phyloP scores from a whole-genome alignment of 208 protist genomes.

The Phytomonas francai region DNA sequence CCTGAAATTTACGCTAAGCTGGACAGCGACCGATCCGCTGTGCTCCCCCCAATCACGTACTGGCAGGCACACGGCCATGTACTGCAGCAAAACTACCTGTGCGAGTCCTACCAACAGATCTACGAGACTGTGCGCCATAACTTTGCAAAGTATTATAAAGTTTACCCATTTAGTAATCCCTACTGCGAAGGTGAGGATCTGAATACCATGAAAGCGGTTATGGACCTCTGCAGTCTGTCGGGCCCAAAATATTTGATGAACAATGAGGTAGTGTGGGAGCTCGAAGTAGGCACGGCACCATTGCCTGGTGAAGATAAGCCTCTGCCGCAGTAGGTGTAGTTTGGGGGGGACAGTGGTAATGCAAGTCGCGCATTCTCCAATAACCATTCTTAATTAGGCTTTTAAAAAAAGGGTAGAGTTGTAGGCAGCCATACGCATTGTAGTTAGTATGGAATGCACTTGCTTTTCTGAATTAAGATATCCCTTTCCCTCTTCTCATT shows the following conservation, averaged over 20 bases:
- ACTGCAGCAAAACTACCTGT: conserved; percentile 33
- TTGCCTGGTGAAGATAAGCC: background rate
- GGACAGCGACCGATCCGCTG: conserved; percentile 14
- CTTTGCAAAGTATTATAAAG: conserved; percentile 64
- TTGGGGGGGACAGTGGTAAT: background rate
- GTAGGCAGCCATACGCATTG: background rate
- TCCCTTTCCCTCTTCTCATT: background rate
- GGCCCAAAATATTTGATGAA: background rate
- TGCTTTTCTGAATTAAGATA: background rate
- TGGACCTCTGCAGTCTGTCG: conserved; percentile 24
- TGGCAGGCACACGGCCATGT: conserved; percentile 70
- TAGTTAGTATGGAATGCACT: background rate
- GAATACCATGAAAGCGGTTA: conserved; percentile 64
- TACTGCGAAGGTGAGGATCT: conserved; percentile 83
- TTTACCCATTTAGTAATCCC: conserved; percentile 69
- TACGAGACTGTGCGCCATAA: conserved; percentile 39
- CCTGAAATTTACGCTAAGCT: background rate
- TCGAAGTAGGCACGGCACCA: background rate
- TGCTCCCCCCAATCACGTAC: conserved; percentile 61
- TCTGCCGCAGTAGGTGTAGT: background rate
- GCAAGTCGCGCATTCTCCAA: background rate
- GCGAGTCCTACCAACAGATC: conserved; percentile 31
- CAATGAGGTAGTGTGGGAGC: background rate
- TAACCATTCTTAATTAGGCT: background rate
- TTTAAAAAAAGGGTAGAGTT: background rate